phyloP scores from a whole-genome alignment of 331 rosid species.

The Quercus phellos region DNA sequence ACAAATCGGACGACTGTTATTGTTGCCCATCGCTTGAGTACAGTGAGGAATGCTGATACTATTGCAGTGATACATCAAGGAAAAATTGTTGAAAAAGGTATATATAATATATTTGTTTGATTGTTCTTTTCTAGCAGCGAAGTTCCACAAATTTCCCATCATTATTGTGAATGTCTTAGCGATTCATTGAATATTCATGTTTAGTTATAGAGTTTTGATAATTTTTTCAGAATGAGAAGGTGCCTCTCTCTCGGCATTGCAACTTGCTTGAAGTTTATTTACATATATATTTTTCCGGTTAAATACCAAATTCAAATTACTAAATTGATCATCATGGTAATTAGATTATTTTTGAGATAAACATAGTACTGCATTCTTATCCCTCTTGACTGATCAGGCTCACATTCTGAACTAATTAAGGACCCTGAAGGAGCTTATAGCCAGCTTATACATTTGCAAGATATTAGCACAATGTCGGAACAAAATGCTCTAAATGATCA shows the following conservation, averaged over 20 bases:
- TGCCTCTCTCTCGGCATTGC: too few relatives aligned
- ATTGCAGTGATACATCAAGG: conserved; percentile 68
- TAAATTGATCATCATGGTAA: too few relatives aligned
- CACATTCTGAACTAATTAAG: conserved; percentile 53
- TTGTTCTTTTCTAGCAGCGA: neutral
- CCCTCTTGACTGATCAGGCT: conserved; percentile 37
- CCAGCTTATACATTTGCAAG: conserved; percentile 58
- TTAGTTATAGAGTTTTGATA: too few relatives aligned
- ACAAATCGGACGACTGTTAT: conserved; percentile 57
- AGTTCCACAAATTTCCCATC: too few relatives aligned
- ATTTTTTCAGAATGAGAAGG: too few relatives aligned
- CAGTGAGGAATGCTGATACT: conserved; percentile 58
- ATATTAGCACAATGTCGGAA: conserved; percentile 27
- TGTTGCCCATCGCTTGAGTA: conserved; percentile 81
- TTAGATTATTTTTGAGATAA: neutral
- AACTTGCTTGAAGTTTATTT: neutral
- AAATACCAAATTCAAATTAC: too few relatives aligned
- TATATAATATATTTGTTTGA: neutral
- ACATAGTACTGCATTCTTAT: neutral
- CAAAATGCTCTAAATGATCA: conserved; percentile 23
- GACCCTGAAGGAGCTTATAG: conserved; percentile 63
- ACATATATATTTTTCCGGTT: too few relatives aligned
- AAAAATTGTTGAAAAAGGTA: conserved; percentile 67
- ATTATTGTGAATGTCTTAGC: too few relatives aligned
- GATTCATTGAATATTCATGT: too few relatives aligned